Base-by-base conservation (phyloP, 306 rosid genomes). In the Prunus armeniaca region DNA sequence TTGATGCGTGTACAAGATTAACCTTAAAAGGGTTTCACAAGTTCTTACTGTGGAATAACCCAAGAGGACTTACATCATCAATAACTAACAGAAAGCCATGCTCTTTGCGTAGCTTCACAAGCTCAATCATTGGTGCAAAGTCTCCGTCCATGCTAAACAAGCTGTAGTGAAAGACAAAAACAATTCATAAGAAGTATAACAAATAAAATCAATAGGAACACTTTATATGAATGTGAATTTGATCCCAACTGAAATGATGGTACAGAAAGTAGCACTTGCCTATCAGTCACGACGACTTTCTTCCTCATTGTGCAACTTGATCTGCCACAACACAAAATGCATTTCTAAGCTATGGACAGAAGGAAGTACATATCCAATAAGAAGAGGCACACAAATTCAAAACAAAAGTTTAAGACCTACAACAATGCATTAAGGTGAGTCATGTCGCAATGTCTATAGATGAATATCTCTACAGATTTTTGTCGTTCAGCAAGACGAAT, bases 101-200 rank as follows among this genome's bases (percentile, higher is more conserved):
- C 81, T 88, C 86, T 82, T 84, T 85, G 52, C 98, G 92, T 55
- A 95, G 93, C 38, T 79, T 84, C 75, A 82, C 97, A 65, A 95
- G 97, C 77, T 89, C 93, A 30, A 50, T 74, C 91, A 95, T 81
- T 30, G 98, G 97, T 47, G 97, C 97, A 76, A 82, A 90, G 88
- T 95, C 98, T 54, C 97, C 97, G 73, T 95, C 98, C 98, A 95
- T 95, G 85, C 98, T 95, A 87, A 95, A 95, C 89, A 95, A 87
- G 89, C 98, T 95, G 92, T 27, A 56, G 65, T 67, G 45, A 41
- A 20, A 19, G 22, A 12, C 27, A 71, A 76, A 70, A 63, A 9
- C 68, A 64, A 32, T 19, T 76, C 30, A 61, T n/a, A 5, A 65
- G 19, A 57, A 72, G 73, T 30, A 73, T 55, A 72, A 61, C 49